A percentile compares a stretch with the other conserved stretches of the same genome.
phyloP scores from a whole-genome alignment of 192 early-diverging fungal genomes.

The Coemansia sp. region DNA sequence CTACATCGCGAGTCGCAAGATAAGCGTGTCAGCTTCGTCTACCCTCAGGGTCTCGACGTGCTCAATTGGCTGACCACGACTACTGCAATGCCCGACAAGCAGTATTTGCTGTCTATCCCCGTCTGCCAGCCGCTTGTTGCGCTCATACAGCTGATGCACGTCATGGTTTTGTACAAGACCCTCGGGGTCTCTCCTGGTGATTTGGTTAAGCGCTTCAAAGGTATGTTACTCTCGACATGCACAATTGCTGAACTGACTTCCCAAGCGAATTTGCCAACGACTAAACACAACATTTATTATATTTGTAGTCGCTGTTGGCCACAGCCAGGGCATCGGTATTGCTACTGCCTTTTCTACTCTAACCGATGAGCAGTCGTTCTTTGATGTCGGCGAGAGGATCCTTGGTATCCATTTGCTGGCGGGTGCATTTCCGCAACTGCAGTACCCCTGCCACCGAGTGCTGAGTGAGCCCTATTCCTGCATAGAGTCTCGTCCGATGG shows the following conservation, averaged over 20 bases:
- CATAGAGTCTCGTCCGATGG: no score
- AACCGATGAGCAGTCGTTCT: constrained; percentile 73
- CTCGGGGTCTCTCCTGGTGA: no score
- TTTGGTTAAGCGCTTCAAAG: no score
- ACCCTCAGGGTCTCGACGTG: constrained; percentile 73
- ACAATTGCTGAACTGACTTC: no score
- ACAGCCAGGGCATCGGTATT: constrained; percentile 63
- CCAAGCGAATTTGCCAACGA: constrained; percentile 10
- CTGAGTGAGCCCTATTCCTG: no score
- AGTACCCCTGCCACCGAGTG: no score
- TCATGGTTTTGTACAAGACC: no score
- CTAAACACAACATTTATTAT: background rate
- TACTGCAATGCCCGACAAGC: constrained; percentile 67
- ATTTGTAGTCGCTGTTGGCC: constrained; percentile 22
- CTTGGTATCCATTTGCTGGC: no score
- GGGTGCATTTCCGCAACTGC: no score
- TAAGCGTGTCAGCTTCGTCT: constrained; percentile 57
- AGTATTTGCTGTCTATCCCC: constrained; percentile 71
- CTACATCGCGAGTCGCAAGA: constrained; percentile 61
- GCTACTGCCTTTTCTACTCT: constrained; percentile 84
- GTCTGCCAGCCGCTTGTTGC: constrained; percentile 41
- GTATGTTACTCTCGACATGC: no score
- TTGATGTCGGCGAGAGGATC: no score
- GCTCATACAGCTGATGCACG: constrained; percentile 70
- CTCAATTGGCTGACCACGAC: constrained; percentile 75